Conservation (phyloP, 2,329 filamentous ascomycete genomes). For the Cladorrhinum sp. region DNA sequence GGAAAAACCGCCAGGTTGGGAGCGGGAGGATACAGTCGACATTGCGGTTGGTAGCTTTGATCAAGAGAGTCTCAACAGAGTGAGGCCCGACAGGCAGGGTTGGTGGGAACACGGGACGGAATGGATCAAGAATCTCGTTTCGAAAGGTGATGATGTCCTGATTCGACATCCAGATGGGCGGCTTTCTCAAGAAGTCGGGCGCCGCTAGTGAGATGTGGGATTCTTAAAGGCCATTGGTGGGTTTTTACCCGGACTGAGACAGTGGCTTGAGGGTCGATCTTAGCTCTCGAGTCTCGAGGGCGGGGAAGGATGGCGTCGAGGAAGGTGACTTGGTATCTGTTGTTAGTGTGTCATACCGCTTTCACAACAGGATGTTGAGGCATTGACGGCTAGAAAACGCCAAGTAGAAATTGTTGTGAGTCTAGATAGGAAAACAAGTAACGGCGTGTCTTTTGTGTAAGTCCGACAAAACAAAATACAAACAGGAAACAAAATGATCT, state of each 20-base stretch:
- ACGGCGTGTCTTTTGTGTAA: not conserved
- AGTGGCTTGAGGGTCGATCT: too few species aligned
- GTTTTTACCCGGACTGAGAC: not conserved
- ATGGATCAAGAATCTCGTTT: not conserved
- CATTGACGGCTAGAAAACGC: not conserved
- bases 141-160: not conserved
- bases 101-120: slow-evolving; percentile 7
- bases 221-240: not conserved
- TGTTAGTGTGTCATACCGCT: too few species aligned
- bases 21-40: not conserved
- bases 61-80: not conserved
- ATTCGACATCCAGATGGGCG: not conserved
- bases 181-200: not conserved
- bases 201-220: not conserved
- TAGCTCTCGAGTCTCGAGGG: too few species aligned
- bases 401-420: not conserved
- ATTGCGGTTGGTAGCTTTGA: slow-evolving; percentile 5
- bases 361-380: too few species aligned
- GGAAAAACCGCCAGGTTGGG: not conserved
- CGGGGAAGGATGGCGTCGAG: too few species aligned
- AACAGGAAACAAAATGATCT: not conserved
- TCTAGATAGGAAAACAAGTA: not conserved
- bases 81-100: not conserved
- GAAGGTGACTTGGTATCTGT: too few species aligned
- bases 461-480: not conserved